These are phyloP conservation scores for Raphanus sativus DNA, from an alignment of 345 rosid species.

Conservation along the genomic window DNA sequence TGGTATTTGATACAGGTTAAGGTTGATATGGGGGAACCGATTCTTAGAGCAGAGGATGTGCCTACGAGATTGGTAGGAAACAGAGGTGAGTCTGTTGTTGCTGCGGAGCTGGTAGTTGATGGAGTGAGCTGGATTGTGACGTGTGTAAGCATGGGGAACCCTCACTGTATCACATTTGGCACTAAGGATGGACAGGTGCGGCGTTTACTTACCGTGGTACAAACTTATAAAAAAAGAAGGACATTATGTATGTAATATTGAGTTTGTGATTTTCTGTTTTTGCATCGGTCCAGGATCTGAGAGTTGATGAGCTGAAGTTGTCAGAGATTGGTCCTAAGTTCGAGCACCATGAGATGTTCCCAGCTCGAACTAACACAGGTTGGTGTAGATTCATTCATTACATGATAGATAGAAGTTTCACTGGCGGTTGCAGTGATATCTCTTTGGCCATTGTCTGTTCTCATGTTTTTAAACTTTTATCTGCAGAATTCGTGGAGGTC, in stretches of 20 bases:
- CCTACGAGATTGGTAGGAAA: slow-evolving; percentile 75
- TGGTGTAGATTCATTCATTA: slow-evolving; percentile 10
- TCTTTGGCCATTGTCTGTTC: not conserved
- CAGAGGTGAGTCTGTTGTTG: slow-evolving; percentile 42
- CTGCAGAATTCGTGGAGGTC: slow-evolving; percentile 91
- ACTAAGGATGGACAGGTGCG: slow-evolving; percentile 40
- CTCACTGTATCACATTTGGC: slow-evolving; percentile 89
- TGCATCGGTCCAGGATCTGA: slow-evolving; percentile 51
- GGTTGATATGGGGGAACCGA: slow-evolving; percentile 95
- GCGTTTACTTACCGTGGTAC: too few relatives aligned
- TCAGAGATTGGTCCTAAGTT: slow-evolving; percentile 86
- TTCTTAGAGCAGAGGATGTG: slow-evolving; percentile 75
- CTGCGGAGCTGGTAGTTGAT: slow-evolving; percentile 66
- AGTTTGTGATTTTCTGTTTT: not conserved
- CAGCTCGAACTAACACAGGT: slow-evolving; percentile 97
- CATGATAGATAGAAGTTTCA: not conserved
- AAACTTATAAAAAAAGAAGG: too few relatives aligned
- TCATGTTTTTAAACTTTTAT: not conserved
- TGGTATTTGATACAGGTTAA: slow-evolving; percentile 54
- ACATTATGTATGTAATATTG: not conserved
- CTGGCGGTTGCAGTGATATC: not conserved
- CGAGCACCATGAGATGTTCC: slow-evolving; percentile 84
- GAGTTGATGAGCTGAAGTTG: slow-evolving; percentile 79
- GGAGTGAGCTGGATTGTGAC: slow-evolving; percentile 87
- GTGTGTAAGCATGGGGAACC: slow-evolving; percentile 98